Evolutionary conservation across 768 basidiomycete genomes (phyloP).

Genomic region (Gelatoporia subvermispora): DNA sequence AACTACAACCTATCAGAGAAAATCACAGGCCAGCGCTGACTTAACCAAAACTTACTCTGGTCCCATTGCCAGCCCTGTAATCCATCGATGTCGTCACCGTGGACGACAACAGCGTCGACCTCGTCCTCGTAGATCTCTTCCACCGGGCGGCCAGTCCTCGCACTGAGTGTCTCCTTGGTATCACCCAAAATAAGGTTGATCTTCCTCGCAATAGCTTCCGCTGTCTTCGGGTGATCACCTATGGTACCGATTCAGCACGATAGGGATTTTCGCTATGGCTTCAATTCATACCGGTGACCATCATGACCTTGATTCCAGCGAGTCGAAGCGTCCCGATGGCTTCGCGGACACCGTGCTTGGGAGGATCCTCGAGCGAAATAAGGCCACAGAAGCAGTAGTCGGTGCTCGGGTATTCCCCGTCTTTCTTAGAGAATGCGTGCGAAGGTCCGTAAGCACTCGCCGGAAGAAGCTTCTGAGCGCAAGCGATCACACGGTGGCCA

Average conservation of each 20-base stretch:
- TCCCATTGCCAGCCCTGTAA: slow-evolving; percentile 75
- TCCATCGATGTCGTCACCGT: slow-evolving; percentile 62
- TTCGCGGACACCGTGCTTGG: slow-evolving; percentile 67
- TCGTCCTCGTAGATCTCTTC: slow-evolving; percentile 67
- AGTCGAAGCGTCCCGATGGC: slow-evolving; percentile 67
- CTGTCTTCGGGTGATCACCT: slow-evolving; percentile 71
- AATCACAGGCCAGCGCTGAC: not conserved
- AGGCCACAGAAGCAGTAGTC: slow-evolving; percentile 63
- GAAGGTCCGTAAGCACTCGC: slow-evolving; percentile 40
- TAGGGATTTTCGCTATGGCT: not conserved
- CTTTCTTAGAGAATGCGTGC: slow-evolving; percentile 51
- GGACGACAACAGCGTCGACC: slow-evolving; percentile 59
- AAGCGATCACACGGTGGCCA: slow-evolving; percentile 72
- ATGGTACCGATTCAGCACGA: not conserved
- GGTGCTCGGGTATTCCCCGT: slow-evolving; percentile 45
- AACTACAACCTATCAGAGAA: slow-evolving; percentile 39
- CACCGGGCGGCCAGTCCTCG: slow-evolving; percentile 46
- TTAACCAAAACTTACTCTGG: slow-evolving; percentile 42
- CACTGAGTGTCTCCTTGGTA: slow-evolving; percentile 55
- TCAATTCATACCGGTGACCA: slow-evolving; percentile 53
- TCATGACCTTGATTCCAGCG: slow-evolving; percentile 73
- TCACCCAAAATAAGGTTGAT: slow-evolving; percentile 67
- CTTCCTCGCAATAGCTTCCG: slow-evolving; percentile 69
- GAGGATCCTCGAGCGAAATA: slow-evolving; percentile 65
- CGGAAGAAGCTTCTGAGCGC: slow-evolving; percentile 55